Evolutionary conservation across 1,139 yeast species (phyloP), one percentile per base, ranked within the genome.

Genomic region (Zygosaccharomyces pseudobailii): DNA sequence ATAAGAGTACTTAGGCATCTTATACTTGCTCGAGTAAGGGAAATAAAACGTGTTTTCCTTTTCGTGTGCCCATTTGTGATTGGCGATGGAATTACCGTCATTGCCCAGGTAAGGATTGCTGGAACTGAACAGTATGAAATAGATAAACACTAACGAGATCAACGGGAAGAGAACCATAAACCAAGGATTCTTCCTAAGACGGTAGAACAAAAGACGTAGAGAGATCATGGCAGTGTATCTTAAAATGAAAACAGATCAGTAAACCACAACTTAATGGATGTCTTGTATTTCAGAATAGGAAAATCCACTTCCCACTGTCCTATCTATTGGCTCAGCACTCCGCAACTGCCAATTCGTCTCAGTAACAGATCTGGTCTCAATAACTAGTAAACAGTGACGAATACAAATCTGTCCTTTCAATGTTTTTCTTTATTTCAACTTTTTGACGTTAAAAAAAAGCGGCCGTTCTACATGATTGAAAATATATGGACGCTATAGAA

Each of bases 1-100:
- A 65, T 82, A 82, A 49, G 72, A 71, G 61, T 82, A 82, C 43
- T 63, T 69, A 40, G 70, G 67, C 61, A 64, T 67, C 36, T 56
- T 64, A 49, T 53, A 66, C 43, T 58, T 61, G 19, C 54, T 58
- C 10, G 67, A 54, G 46, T 57, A 63, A 9, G 69, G 65, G 53
- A 65, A 64, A 37, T 65, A 65, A 49, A 62, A 65, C 7, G 67
- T 62, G 42, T 56, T 57, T 48, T 65, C 68, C 30, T 51, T 53
- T 47, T 65, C 68, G 50, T 64, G 63, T 3, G 68, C 68, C 69
- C 69, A 66, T 49, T 55, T 63, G 43, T 63, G 65, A 23, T 58
- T 55, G 3, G 53, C 46, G 13, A 65, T 52, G n/a, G 61, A 49
- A 9, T 43, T 25, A 6, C 54, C 56, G 23, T 59, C 58, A n/a